A percentile compares a stretch with the other conserved stretches of the same genome.
These are phyloP conservation scores for Hypoxylon perforatum DNA, from an alignment of 495 filamentous ascomycete genomes.

Conservation along the genomic window DNA sequence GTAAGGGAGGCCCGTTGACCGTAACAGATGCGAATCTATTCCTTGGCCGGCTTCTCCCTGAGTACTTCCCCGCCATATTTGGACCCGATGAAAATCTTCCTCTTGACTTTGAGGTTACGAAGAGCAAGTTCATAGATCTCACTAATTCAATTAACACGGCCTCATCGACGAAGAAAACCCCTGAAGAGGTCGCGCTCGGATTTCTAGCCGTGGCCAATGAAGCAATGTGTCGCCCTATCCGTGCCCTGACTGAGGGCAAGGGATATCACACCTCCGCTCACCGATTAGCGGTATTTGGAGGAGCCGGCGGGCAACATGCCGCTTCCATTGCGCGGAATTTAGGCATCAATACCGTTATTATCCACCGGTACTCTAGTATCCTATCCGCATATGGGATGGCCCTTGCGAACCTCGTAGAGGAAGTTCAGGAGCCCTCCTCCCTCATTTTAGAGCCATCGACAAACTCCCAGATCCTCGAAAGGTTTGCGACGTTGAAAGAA, in stretches of 20 bases:
- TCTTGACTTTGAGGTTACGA: slow-evolving; percentile 36
- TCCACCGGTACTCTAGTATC: slow-evolving; percentile 66
- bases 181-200: slow-evolving; percentile 57
- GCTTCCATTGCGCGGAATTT: slow-evolving; percentile 62
- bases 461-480: slow-evolving; percentile 11
- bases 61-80: slow-evolving; percentile 48
- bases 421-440: slow-evolving; percentile 62
- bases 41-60: slow-evolving; percentile 67
- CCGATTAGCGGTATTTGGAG: slow-evolving; percentile 65
- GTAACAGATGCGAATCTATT: slow-evolving; percentile 96
- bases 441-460: slow-evolving; percentile 45
- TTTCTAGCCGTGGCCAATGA: slow-evolving; percentile 67
- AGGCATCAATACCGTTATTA: slow-evolving; percentile 63
- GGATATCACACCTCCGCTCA: slow-evolving; percentile 63
- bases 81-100: slow-evolving; percentile 43
- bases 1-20: slow-evolving; percentile 91
- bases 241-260: slow-evolving; percentile 63
- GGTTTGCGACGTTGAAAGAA: slow-evolving; percentile 42
- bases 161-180: slow-evolving; percentile 42
- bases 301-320: slow-evolving; percentile 66
- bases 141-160: slow-evolving; percentile 57
- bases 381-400: slow-evolving; percentile 66
- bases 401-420: slow-evolving; percentile 63
- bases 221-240: slow-evolving; percentile 65
- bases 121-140: slow-evolving; percentile 32